Evolutionary conservation across 106 monocot species (phyloP), one percentile per base, ranked within the genome.

Genomic region (Dactylorhiza incarnata): DNA sequence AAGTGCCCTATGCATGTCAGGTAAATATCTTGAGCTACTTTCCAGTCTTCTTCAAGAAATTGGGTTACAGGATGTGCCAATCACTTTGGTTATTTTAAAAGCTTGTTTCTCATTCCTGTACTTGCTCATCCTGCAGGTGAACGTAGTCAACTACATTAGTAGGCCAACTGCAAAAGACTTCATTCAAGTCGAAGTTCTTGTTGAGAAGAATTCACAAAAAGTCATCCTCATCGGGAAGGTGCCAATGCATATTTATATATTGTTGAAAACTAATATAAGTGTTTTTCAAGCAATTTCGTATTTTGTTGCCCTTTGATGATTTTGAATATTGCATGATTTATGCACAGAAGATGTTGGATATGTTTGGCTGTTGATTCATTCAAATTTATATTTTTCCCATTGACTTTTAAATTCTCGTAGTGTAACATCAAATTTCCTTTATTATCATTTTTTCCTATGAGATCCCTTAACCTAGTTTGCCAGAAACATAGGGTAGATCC

Each of bases 1-100:
- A 99, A 88, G 78, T 99, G 79, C 97, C 97, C 20, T 99, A 99
- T 91, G 85, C 87, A 25, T 99, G 97, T 73, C 97, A 99, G 91
- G 97, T 99, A 80, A 58, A 65, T 66, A 47, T 52, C 11, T 20
- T 13, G 65, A 37, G 65, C 65, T 26, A 29, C 22, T 62, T 62
- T 62, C 22, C 23, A 62, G 61, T 24, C 9, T 62, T 62, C 19
- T 22, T 22, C 22, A 62, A 59, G 9, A 25, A 9, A 9, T 65
- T 65, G 12, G 26, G 2, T 11, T 26, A 11, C 26, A 24, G 29
- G 29, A 65, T 65, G 29, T 5, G 23, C 25, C 61, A 9, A 22
- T 62, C 65, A 65, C 29, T 29, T 29, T 29, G 10, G 65, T 13
- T 65, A 65, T 65, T 65, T 29, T 65, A 65, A 65, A 65, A 65